Conservation (phyloP, 2,329 filamentous ascomycete species). For the Calonectria montana region DNA sequence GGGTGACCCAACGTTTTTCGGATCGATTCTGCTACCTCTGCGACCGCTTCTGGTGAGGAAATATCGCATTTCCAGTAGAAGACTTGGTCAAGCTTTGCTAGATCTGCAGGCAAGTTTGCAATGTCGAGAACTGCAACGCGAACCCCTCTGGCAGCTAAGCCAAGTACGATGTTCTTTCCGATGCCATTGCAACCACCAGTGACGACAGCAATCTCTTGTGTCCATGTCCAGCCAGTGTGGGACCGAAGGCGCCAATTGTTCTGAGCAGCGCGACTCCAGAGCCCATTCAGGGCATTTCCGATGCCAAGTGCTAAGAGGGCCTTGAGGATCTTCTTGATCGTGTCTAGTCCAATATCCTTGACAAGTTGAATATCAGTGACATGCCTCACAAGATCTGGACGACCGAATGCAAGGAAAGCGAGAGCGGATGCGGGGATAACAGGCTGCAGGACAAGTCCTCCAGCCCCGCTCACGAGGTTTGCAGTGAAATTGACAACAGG, state of each 20-base stretch:
- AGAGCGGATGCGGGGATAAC: not conserved
- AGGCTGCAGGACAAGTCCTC: not conserved
- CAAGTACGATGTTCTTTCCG: conserved; percentile 69
- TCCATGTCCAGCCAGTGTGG: not conserved
- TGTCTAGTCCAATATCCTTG: not conserved
- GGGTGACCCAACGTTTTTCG: conserved; percentile 66
- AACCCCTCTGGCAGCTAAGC: conserved; percentile 68
- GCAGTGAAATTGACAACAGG: not conserved
- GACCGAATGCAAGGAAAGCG: not conserved
- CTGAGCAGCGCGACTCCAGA: not conserved
- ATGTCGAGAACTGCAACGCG: conserved; percentile 78
- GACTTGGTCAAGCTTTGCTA: conserved; percentile 54
- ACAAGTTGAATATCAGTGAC: not conserved
- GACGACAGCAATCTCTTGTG: conserved; percentile 66
- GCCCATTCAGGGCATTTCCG: not conserved
- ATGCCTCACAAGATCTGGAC: not conserved
- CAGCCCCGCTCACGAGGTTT: not conserved
- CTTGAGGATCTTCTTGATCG: not conserved
- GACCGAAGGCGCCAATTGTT: conserved; percentile 3
- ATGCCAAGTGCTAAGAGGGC: not conserved
- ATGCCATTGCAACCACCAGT: conserved; percentile 80
- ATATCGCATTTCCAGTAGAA: conserved; percentile 76
- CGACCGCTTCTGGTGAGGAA: conserved; percentile 59
- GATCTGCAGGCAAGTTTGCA: conserved; percentile 18
- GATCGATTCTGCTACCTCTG: conserved; percentile 60